Conservation (phyloP, 75 land plant genomes). For the Ceratopteris richardii region DNA sequence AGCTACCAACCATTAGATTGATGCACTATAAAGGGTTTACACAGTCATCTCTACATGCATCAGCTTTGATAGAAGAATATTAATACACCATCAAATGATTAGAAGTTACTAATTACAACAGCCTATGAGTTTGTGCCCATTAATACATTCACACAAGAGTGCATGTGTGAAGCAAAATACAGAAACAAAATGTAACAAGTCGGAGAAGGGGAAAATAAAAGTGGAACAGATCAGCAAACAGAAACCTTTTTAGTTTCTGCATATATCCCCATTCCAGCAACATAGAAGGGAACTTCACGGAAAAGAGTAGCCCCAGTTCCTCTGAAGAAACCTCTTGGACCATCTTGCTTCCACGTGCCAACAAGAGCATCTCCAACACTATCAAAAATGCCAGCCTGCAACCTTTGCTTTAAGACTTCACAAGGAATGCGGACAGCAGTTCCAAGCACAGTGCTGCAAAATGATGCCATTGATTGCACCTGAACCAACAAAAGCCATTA, state of each 20-base stretch:
- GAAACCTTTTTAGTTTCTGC: conserved; percentile 91
- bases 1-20: too few species aligned
- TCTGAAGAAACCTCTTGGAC: conserved; percentile 82
- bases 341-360: conserved; percentile 79
- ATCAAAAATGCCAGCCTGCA: conserved; percentile 91
- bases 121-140: too few species aligned
- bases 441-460: conserved; percentile 82
- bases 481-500: conserved; percentile 11
- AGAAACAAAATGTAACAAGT: too few species aligned
- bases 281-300: conserved; percentile 96
- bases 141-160: too few species aligned
- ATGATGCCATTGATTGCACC: conserved; percentile 90
- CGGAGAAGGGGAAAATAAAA: too few species aligned
- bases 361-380: conserved; percentile 89
- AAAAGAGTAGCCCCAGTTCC: conserved; percentile 95
- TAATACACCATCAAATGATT: too few species aligned
- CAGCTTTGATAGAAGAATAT: too few species aligned
- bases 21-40: too few species aligned
- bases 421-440: conserved; percentile 92
- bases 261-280: conserved; percentile 88
- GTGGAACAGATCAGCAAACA: too few species aligned
- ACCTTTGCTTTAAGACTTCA: conserved; percentile 86
- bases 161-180: too few species aligned
- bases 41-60: too few species aligned
- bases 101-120: too few species aligned